Evolutionary conservation across 2,329 filamentous ascomycete species (phyloP).

Genomic region (Epichloe typhina): DNA sequence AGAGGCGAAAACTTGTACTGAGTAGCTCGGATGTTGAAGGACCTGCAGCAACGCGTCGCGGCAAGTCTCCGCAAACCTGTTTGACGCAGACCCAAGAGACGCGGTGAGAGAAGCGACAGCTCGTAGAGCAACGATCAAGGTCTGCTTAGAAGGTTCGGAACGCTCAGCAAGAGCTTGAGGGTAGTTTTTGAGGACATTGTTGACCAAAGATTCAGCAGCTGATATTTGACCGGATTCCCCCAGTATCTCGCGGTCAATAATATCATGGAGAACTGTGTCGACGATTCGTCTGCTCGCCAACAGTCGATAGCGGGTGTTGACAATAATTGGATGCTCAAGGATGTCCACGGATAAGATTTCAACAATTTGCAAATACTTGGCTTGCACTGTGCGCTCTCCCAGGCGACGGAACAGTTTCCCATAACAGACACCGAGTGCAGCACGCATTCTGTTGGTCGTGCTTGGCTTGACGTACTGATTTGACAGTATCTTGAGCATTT

Average conservation of each 20-base stretch:
- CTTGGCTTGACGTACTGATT: constrained; percentile 65
- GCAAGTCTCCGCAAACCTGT: constrained; percentile 65
- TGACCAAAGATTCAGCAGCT: constrained; percentile 70
- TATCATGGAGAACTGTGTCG: constrained; percentile 69
- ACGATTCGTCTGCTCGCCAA: constrained; percentile 77
- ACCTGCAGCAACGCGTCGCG: constrained; percentile 82
- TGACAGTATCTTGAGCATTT: constrained; percentile 69
- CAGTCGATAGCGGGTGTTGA: constrained; percentile 76
- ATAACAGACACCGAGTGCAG: constrained; percentile 79
- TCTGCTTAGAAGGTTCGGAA: constrained; percentile 78
- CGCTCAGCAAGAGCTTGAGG: constrained; percentile 79
- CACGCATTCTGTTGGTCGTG: constrained; percentile 67
- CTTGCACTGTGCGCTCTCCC: constrained; percentile 71
- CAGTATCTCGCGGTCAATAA: constrained; percentile 68
- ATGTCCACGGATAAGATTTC: constrained; percentile 71
- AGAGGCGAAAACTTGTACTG: constrained; percentile 82
- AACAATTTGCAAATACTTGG: constrained; percentile 68
- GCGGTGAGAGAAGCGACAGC: constrained; percentile 67
- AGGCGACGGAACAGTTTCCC: constrained; percentile 65
- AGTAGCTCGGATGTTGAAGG: constrained; percentile 88
- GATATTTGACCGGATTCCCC: constrained; percentile 81
- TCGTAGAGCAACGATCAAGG: constrained; percentile 64
- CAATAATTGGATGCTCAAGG: constrained; percentile 60
- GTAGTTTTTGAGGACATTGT: constrained; percentile 86
- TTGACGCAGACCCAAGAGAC: constrained; percentile 70